Percentiles rank a stretch among this genome's conserved stretches.
phyloP scores from a whole-genome alignment of 257 asterid genomes.

The Nicotiana undulata region DNA sequence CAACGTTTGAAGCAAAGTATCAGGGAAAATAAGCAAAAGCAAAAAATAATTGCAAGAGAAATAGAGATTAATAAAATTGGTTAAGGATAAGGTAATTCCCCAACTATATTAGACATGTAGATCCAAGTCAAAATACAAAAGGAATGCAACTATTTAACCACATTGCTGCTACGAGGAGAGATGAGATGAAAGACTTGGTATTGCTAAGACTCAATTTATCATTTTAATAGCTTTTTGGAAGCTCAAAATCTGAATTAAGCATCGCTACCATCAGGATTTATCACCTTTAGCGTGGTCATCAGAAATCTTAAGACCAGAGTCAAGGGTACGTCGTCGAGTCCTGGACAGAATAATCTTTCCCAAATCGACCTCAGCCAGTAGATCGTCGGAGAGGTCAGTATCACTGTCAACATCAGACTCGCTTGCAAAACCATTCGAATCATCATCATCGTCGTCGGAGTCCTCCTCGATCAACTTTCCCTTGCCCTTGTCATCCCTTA shows the following conservation, averaged over 20 bases:
- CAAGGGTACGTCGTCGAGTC: constrained; percentile 23
- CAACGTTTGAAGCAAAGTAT: neutral
- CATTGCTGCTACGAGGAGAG: neutral
- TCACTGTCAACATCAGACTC: constrained; percentile 25
- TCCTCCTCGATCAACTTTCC: constrained; percentile 35
- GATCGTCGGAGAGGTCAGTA: constrained; percentile 31
- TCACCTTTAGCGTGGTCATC: constrained; percentile 2
- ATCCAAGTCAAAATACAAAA: neutral
- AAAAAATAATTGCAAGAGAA: neutral
- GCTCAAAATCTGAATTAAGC: constrained; percentile 7
- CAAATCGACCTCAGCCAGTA: constrained; percentile 33
- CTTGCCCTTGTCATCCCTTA: constrained; percentile 30
- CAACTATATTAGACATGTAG: neutral
- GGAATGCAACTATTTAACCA: neutral
- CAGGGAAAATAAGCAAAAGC: neutral
- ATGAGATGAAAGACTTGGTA: neutral
- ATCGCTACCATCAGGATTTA: neutral
- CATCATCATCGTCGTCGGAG: constrained; percentile 10
- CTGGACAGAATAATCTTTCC: constrained; percentile 37
- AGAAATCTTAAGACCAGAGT: constrained; percentile 19
- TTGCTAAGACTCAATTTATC: no score
- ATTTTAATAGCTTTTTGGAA: no score
- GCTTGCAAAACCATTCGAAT: constrained; percentile 18
- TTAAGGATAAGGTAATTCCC: neutral
- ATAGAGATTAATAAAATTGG: neutral